Evolutionary conservation across 1,284 basidiomycete genomes (phyloP), one percentile per base, ranked within the genome.

Genomic region (Ceratobasidium sp.): DNA sequence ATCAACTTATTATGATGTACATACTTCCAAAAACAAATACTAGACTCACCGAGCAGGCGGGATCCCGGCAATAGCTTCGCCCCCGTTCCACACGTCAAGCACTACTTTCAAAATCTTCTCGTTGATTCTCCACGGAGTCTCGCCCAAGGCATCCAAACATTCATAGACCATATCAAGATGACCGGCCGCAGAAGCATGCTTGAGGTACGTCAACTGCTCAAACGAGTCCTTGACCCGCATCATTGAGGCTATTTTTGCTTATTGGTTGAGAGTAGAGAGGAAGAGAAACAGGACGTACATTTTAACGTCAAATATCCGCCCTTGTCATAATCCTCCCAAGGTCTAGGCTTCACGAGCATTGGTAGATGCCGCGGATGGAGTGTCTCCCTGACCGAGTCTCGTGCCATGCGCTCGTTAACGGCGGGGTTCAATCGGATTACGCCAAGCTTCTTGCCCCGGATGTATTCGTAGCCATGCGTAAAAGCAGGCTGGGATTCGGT

Each of bases 221-320:
- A 91, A 84, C 20, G 91, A 94, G 68, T 98, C 95, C 84, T 98
- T 98, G 86, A 92, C 96, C 3, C 97, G 94, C 96, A 99, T 98
- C 42, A 90, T 91, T 17, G 85, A 85, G 17, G 89, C 94, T 92
- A 79, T 26, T 11, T 42, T 23, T 31, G 61, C 20, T 63, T 69
- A 39, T 68, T 61, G 47, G 53, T 60, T 8, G 35, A 15, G 78
- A 39, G 31, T 20, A 10, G 23, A 15, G 47, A 23, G 26, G 58
- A 13, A 56, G 64, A 39, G 13, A 42, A 15, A 60, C 15, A 28
- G 31, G 28, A 84, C 89, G 76, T 80, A 94, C 93, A 89, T 79
- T 87, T 89, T 81, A 92, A 93, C 77, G 90, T 89, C 42, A 97
- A 85, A 83, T 99, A 99, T 1, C 93, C 95, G 17, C 97, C 98